Evolutionary conservation across 2,329 filamentous ascomycete genomes (phyloP).

Genomic region (Botrytis deweyae): DNA sequence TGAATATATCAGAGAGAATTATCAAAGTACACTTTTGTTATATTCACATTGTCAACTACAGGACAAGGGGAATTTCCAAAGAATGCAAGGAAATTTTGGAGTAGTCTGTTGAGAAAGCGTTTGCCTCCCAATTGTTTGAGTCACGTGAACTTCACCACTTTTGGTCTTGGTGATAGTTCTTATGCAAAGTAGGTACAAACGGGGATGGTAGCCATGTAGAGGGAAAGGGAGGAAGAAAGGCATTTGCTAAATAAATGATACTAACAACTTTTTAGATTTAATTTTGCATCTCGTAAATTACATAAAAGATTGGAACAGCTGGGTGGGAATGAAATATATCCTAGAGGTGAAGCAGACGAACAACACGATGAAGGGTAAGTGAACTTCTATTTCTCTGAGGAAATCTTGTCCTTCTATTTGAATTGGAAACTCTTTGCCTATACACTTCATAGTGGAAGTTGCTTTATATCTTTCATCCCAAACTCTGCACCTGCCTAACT

Average conservation of each 20-base stretch:
- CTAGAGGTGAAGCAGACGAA: conserved; percentile 85
- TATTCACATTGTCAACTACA: conserved; percentile 88
- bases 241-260: neutral
- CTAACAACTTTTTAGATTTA: conserved; percentile 60
- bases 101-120: conserved; percentile 73
- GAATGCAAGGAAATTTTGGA: conserved; percentile 84
- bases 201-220: neutral
- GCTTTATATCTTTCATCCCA: neutral
- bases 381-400: neutral
- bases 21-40: conserved; percentile 55
- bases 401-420: neutral
- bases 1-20: conserved; percentile 48
- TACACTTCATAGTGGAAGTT: neutral
- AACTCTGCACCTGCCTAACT: neutral
- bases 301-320: conserved; percentile 81
- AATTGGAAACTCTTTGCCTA: neutral
- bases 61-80: conserved; percentile 91
- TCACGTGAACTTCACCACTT: conserved; percentile 73
- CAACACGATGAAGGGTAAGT: conserved; percentile 86
- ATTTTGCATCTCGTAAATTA: conserved; percentile 88
- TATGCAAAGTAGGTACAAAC: conserved; percentile 71
- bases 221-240: neutral
- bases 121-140: conserved; percentile 69
- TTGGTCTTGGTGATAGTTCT: conserved; percentile 91
- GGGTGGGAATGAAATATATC: conserved; percentile 73